Percentiles rank a stretch among this genome's conserved stretches.
Conservation (phyloP, 2,329 filamentous ascomycete species). For the Penicillium sp. region DNA sequence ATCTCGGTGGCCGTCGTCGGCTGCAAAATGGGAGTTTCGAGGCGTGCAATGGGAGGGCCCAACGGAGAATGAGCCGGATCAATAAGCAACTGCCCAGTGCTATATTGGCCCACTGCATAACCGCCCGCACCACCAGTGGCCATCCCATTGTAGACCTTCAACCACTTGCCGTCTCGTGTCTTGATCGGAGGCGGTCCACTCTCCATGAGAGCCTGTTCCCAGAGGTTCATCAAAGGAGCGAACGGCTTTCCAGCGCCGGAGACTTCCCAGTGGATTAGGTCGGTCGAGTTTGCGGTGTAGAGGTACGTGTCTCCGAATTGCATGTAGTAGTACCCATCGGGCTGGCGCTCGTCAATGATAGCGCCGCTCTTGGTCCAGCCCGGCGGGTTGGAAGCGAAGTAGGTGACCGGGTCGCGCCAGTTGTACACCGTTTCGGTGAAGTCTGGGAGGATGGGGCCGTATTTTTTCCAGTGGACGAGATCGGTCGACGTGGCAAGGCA, state of each 20-base stretch:
- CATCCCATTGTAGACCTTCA: neutral
- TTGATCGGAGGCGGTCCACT: neutral
- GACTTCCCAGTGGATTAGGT: conserved; percentile 1
- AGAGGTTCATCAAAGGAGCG: neutral
- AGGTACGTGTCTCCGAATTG: conserved; percentile 12
- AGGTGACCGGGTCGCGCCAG: neutral
- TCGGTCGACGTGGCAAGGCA: neutral
- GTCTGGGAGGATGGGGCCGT: neutral
- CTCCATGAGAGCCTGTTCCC: neutral
- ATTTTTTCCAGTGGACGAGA: neutral
- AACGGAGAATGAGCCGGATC: neutral
- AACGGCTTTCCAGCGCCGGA: neutral
- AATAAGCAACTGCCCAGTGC: neutral
- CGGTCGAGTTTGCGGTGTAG: conserved; percentile 3
- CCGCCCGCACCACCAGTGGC: neutral
- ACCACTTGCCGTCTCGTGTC: neutral
- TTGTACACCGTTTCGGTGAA: neutral
- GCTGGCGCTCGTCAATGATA: neutral
- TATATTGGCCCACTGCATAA: neutral
- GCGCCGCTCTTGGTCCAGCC: neutral
- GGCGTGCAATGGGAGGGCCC: neutral
- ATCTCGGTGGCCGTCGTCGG: neutral
- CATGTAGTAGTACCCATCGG: neutral
- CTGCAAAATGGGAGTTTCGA: neutral
- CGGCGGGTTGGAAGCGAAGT: neutral